Evolutionary conservation across 2,329 filamentous ascomycete genomes (phyloP).

Genomic region (Aspergillus calidoustus): DNA sequence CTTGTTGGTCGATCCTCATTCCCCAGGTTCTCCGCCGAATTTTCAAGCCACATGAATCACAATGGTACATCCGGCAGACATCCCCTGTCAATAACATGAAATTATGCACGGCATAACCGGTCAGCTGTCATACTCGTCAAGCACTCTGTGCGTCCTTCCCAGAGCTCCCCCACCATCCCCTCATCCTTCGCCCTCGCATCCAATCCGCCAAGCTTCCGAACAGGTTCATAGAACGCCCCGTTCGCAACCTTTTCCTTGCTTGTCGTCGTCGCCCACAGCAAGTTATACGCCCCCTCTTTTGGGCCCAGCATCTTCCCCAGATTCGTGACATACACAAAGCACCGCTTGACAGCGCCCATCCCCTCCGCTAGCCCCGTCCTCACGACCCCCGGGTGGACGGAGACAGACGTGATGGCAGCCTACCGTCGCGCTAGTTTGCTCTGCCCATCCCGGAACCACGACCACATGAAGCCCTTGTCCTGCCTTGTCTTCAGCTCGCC

Average conservation of each 20-base stretch:
- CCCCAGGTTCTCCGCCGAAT: slow-evolving; percentile 2
- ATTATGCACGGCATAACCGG: not conserved
- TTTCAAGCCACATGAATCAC: not conserved
- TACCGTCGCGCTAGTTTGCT: slow-evolving; percentile 53
- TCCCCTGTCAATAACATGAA: not conserved
- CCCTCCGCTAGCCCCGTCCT: slow-evolving; percentile 40
- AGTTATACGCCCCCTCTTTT: slow-evolving; percentile 45
- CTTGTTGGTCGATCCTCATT: slow-evolving; percentile 9
- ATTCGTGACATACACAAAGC: slow-evolving; percentile 14
- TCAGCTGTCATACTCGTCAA: slow-evolving; percentile 16
- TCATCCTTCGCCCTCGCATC: slow-evolving; percentile 9
- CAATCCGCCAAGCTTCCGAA: slow-evolving; percentile 15
- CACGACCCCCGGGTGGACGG: slow-evolving; percentile 50
- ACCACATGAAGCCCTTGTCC: slow-evolving; percentile 22
- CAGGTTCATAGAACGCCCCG: slow-evolving; percentile 18
- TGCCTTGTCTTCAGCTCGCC: slow-evolving; percentile 17
- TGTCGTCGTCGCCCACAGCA: slow-evolving; percentile 49
- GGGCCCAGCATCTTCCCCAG: slow-evolving; percentile 27
- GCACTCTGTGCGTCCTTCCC: slow-evolving; percentile 22
- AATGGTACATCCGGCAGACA: not conserved
- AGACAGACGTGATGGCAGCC: slow-evolving; percentile 40
- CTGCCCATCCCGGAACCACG: slow-evolving; percentile 49
- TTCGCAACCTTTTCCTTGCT: slow-evolving; percentile 24
- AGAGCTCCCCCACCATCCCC: slow-evolving; percentile 17
- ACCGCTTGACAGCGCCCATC: slow-evolving; percentile 18